Percentiles rank a stretch among this genome's conserved stretches.
Evolutionary conservation across 257 asterid genomes (phyloP).

Genomic region (Datura wrightii): DNA sequence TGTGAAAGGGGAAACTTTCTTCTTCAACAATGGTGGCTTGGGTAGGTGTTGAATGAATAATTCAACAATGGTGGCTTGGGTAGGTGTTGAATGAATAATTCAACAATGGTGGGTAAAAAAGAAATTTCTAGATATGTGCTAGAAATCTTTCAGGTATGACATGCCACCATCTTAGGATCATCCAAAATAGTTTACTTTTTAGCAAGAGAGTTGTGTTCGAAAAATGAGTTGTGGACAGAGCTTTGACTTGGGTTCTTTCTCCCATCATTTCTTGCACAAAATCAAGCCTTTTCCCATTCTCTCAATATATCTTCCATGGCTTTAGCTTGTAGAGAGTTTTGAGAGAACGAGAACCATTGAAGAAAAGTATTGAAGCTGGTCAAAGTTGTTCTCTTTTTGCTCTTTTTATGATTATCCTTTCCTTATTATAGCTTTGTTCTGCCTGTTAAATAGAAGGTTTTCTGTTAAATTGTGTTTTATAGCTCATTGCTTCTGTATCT

Average conservation of each 20-base stretch:
- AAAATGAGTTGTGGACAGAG: constrained; percentile 53
- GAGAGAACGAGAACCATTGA: constrained; percentile 42
- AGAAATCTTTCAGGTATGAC: too few species aligned
- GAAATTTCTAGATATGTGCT: too few species aligned
- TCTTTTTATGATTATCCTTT: neutral
- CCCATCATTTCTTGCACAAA: constrained; percentile 37
- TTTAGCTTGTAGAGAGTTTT: constrained; percentile 63
- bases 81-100: too few species aligned
- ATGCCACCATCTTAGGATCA: neutral
- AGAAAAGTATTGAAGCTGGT: neutral
- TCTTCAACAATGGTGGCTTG: too few species aligned
- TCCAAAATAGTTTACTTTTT: neutral
- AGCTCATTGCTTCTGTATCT: neutral
- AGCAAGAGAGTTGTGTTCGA: constrained; percentile 37
- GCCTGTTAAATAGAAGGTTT: neutral
- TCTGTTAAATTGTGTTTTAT: neutral
- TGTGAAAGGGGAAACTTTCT: too few species aligned
- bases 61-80: too few species aligned
- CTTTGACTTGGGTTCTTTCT: constrained; percentile 33
- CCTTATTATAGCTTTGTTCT: neutral
- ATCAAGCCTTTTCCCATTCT: constrained; percentile 50
- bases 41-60: too few species aligned
- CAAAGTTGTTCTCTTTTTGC: neutral
- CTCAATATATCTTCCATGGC: constrained; percentile 68
- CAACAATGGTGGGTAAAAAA: too few species aligned